Conservation (phyloP, 192 early-diverging fungal genomes). For the Dissophora globulifera region DNA sequence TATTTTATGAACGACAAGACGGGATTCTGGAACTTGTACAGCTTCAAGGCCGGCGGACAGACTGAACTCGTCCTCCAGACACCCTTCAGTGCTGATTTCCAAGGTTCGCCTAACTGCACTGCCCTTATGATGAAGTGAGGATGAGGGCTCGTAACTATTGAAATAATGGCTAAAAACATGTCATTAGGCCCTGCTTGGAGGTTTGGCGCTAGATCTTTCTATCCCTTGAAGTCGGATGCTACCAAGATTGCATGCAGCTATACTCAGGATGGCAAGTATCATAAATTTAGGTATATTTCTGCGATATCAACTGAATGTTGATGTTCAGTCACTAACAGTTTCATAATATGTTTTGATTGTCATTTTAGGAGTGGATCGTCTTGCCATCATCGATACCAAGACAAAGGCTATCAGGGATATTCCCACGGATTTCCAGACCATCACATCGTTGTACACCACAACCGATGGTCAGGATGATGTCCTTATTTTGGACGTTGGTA, state of each 20-base stretch:
- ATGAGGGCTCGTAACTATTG: no score
- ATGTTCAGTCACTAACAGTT: no score
- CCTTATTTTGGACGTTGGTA: constrained; percentile 37
- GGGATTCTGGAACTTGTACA: constrained; percentile 80
- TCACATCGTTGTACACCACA: constrained; percentile 18
- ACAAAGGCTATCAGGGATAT: constrained; percentile 35
- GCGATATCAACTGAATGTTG: no score
- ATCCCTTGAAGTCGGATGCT: constrained; percentile 48
- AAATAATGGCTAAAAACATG: no score
- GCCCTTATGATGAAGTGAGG: no score
- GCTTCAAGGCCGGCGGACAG: constrained; percentile 43
- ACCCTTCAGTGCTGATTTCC: constrained; percentile 73
- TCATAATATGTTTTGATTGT: no score
- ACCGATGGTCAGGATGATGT: constrained; percentile 29
- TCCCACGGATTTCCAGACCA: constrained; percentile 38
- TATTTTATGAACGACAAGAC: constrained; percentile 75
- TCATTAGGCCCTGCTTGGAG: constrained; percentile 41
- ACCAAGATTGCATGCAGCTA: constrained; percentile 53
- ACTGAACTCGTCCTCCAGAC: constrained; percentile 54
- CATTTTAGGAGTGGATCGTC: constrained; percentile 11
- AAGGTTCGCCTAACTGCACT: constrained; percentile 36
- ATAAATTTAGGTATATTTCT: no score
- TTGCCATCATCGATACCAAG: constrained; percentile 35
- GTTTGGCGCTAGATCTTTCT: constrained; percentile 34
- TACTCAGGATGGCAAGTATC: constrained; percentile 27